A percentile compares a stretch with the other conserved stretches of the same genome.
These are phyloP conservation scores for Arxiozyma telluris DNA, from an alignment of 1,139 yeast genomes.

Conservation along the genomic window DNA sequence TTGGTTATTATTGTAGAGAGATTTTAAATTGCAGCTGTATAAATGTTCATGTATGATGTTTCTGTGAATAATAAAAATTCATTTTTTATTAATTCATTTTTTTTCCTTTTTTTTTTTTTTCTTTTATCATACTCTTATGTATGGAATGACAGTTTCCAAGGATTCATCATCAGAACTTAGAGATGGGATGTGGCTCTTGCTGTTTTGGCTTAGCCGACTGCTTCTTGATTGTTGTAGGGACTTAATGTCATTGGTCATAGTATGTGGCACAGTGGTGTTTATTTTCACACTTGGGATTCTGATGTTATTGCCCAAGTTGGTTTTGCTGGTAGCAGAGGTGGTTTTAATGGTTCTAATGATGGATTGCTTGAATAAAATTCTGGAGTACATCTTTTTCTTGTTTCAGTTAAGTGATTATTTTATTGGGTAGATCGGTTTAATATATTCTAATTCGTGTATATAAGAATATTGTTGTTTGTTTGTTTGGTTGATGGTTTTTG, in stretches of 20 bases:
- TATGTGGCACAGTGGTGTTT: not conserved
- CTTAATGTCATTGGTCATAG: not conserved
- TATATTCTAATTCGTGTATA: too few relatives aligned
- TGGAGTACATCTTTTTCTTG: not conserved
- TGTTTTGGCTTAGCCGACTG: not conserved
- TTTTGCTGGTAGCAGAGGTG: not conserved
- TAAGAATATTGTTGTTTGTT: not conserved
- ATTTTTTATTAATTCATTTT: too few relatives aligned
- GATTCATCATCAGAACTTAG: slow-evolving; percentile 16
- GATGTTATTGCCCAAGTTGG: not conserved
- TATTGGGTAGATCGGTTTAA: too few relatives aligned
- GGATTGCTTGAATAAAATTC: not conserved
- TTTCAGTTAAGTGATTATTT: not conserved
- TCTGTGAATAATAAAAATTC: too few relatives aligned
- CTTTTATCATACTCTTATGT: slow-evolving; percentile 11
- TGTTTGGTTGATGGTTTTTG: not conserved
- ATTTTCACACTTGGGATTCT: slow-evolving; percentile 1
- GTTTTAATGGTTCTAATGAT: not conserved
- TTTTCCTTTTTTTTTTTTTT: too few relatives aligned
- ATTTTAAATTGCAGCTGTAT: too few relatives aligned
- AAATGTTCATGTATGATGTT: too few relatives aligned
- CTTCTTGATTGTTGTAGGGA: not conserved
- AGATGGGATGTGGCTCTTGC: slow-evolving; percentile 8
- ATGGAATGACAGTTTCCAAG: slow-evolving; percentile 14
- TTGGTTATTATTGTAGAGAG: too few relatives aligned